Percentiles rank a stretch among this genome's conserved stretches.
Conservation (phyloP, 257 asterid species). For the Jacaranda copaia region DNA sequence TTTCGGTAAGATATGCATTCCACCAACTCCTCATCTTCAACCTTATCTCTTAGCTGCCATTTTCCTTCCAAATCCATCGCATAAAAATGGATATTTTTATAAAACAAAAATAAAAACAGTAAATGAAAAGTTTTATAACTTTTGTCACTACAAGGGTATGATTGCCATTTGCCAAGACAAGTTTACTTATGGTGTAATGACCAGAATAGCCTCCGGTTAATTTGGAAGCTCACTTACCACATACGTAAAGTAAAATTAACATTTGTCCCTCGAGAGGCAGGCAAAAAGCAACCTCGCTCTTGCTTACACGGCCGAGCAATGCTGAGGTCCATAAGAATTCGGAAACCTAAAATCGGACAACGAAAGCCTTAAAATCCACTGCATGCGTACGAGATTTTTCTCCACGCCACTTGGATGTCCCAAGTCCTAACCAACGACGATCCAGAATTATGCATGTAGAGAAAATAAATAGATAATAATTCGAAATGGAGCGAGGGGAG, state of each 20-base stretch:
- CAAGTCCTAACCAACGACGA: too few species aligned
- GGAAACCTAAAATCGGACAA: conserved; percentile 15
- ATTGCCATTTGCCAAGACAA: conserved; percentile 36
- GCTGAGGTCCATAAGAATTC: not conserved
- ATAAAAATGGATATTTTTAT: not conserved
- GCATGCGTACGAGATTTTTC: conserved; percentile 29
- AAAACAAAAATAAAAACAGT: not conserved
- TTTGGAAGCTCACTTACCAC: conserved; percentile 54
- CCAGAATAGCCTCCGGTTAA: conserved; percentile 36
- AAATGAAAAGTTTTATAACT: not conserved
- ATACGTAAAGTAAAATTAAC: conserved; percentile 65
- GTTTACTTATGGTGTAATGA: conserved; percentile 24
- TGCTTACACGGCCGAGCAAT: conserved; percentile 70
- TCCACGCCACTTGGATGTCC: not conserved
- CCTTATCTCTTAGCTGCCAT: conserved; percentile 52
- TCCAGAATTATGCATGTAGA: too few species aligned
- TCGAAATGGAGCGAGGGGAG: too few species aligned
- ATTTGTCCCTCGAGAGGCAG: conserved; percentile 63
- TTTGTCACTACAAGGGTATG: conserved; percentile 30
- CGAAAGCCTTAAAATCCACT: conserved; percentile 27
- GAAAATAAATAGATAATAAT: too few species aligned
- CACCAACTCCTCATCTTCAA: conserved; percentile 62
- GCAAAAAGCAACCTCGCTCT: conserved; percentile 76
- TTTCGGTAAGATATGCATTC: conserved; percentile 46
- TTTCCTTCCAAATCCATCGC: conserved; percentile 7